Base-by-base conservation (phyloP, 768 basidiomycete species). In the Jaapia argillacea region DNA sequence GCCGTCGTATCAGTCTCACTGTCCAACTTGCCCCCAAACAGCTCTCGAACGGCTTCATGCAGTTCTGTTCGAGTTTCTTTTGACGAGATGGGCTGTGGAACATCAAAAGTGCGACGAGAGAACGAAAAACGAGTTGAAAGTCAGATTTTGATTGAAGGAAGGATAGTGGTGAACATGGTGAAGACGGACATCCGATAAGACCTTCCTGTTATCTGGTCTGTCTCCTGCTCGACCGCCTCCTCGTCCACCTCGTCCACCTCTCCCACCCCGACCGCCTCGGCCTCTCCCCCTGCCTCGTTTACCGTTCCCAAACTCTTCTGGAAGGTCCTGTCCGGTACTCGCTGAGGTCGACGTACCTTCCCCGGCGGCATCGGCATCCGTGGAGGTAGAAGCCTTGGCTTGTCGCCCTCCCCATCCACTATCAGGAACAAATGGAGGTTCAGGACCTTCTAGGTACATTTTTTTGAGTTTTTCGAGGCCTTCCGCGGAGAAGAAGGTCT, bases 1-100 rank as follows among this genome's bases (percentile, higher is more conserved):
- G 59, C 48, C 33, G 69, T 67, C 16, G 65, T 62, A 49, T 85
- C 83, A 1, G 87, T 85, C 56, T 89, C 84, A 23, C 79, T 87
- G 42, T 93, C 85, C 41, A 98, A 71, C 53, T 85, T 86, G 23
- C 90, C 89, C 3, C 59, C 67, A 59, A 98, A 97, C 14, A 87
- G 58, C 50, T 82, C 77, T 45, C 96, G 77, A 40, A 99, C 68
- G 12, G 69, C 63, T 60, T 85, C 72, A 58, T 99, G 96, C 47
- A 97, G 72, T 2, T 76, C 75, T 2, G 88, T 89, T 22, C 96
- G 77, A 4, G 73, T 77, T 26, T 75, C 71, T 62, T 98, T 98
- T 5, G 80, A 82, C 20, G 69, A 58, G 38, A 99, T 93, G 6
- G 87, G 82, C 91, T 96, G 59, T 5, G 26, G 38, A 31, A 12